Evolutionary conservation across 306 rosid species (phyloP), one percentile per base, ranked within the genome.

Genomic region (Erythrophleum fordii): DNA sequence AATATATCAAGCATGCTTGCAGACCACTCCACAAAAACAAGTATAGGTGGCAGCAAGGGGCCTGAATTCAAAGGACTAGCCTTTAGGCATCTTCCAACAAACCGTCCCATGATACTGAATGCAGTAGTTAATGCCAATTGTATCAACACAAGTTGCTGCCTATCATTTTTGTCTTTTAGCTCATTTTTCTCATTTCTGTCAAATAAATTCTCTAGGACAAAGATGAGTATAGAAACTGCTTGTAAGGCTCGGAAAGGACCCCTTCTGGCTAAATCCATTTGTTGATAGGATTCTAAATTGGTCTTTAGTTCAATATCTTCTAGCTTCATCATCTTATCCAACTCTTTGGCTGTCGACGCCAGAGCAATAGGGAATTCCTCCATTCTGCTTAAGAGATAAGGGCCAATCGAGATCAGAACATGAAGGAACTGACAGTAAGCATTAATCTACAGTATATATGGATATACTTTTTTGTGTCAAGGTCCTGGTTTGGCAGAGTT

Each of bases 221-320:
- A 90, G 61, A 90, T 74, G 67, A 90, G 52, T 25, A 84, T 52
- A 1, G 90, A 87, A 76, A 81, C 82, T 39, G 77, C 69, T 85
- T 90, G 93, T 42, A 86, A 60, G 8, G 84, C 85, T 80, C 91
- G 88, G 28, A 83, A 86, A 58, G 93, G 93, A 31, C 93, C 91
- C 66, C 77, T 75, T 83, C 81, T 80, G 45, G 85, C 85, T 34
- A 88, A 85, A 79, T 82, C 87, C 85, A 87, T 83, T 41, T 16
- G 73, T 62, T 56, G 82, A 34, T 90, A 90, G 23, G 91, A 86
- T 67, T 90, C 90, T 79, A 90, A 77, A 14, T 66, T 35, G 67
- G 26, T 79, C 37, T 26, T 83, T 41, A 90, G 84, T 61, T 71
- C 70, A 22, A 77, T 52, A 67, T 90, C 93, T 80, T 80, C 87